A percentile compares a stretch with the other conserved stretches of the same genome.
Evolutionary conservation across 1,284 basidiomycete species (phyloP).

Genomic region (Hortiboletus rubellus): DNA sequence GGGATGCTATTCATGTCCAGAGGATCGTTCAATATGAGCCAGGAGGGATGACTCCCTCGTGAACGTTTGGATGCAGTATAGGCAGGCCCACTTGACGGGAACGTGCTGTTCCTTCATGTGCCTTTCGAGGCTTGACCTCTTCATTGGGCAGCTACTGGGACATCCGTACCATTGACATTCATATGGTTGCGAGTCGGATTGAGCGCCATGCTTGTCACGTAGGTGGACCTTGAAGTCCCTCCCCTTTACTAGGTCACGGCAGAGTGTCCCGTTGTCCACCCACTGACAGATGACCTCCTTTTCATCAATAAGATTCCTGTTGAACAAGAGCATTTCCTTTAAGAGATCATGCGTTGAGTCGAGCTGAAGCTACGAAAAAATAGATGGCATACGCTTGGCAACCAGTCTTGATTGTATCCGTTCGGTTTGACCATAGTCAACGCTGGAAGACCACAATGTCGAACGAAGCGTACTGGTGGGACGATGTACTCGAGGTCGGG

Average conservation of each 20-base stretch:
- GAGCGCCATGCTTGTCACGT: background rate
- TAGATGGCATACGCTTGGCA: background rate
- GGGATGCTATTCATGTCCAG: too few relatives aligned
- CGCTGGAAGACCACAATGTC: background rate
- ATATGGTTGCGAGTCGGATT: background rate
- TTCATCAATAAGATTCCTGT: background rate
- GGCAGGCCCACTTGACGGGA: conserved; percentile 1
- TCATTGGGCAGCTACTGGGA: background rate
- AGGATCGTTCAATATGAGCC: too few relatives aligned
- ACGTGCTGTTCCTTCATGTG: conserved; percentile 9
- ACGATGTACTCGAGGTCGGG: background rate
- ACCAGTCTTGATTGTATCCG: conserved; percentile 2
- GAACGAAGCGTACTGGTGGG: background rate
- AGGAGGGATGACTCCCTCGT: conserved; percentile 1
- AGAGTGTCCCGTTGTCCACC: background rate
- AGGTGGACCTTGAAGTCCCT: conserved; percentile 3
- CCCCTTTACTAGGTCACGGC: background rate
- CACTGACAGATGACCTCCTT: background rate
- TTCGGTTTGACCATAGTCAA: background rate
- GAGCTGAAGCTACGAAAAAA: background rate
- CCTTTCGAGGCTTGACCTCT: conserved; percentile 3
- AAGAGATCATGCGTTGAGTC: background rate
- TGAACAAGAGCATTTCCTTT: conserved; percentile 10
- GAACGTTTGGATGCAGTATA: conserved; percentile 1
- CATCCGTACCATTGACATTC: conserved; percentile 1